Conservation (phyloP, 805 yeast genomes). For the Ogataea siamensis region DNA sequence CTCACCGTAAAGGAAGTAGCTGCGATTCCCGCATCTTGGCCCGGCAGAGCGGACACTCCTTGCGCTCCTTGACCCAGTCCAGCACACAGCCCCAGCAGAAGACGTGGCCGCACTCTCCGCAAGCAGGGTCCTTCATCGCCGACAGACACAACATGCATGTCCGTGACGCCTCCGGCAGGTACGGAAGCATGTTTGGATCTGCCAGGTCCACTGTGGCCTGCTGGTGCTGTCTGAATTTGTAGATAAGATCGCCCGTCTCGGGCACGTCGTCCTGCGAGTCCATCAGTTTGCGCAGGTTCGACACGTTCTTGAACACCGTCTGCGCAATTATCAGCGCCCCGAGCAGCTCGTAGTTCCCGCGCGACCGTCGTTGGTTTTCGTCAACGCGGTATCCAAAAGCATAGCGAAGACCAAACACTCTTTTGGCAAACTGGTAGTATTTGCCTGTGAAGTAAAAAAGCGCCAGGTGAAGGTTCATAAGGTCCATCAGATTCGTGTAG, state of each 20-base stretch:
- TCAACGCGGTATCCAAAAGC: conserved; percentile 64
- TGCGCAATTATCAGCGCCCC: conserved; percentile 63
- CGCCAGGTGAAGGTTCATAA: conserved; percentile 73
- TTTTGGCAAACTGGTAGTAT: conserved; percentile 73
- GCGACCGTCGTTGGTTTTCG: conserved; percentile 37
- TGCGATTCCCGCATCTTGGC: conserved; percentile 63
- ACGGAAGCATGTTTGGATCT: conserved; percentile 57
- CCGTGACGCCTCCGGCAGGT: conserved; percentile 67
- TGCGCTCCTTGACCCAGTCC: conserved; percentile 84
- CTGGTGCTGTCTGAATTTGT: conserved; percentile 17
- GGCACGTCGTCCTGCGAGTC: conserved; percentile 1
- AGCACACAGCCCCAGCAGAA: conserved; percentile 91
- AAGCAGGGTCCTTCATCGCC: conserved; percentile 75
- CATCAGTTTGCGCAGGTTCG: conserved; percentile 28
- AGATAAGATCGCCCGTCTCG: conserved; percentile 18
- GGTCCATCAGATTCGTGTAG: conserved; percentile 47
- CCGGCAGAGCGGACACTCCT: conserved; percentile 91
- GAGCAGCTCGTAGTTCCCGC: conserved; percentile 70
- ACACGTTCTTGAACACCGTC: conserved; percentile 42
- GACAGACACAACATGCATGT: conserved; percentile 83
- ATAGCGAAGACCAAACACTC: conserved; percentile 78
- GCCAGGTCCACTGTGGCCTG: conserved; percentile 46
- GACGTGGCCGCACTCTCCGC: conserved; percentile 87
- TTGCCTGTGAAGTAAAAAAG: conserved; percentile 79
- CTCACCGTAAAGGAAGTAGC: conserved; percentile 52